Base-by-base conservation (phyloP, 306 rosid genomes). In the Cicer yamashitae region DNA sequence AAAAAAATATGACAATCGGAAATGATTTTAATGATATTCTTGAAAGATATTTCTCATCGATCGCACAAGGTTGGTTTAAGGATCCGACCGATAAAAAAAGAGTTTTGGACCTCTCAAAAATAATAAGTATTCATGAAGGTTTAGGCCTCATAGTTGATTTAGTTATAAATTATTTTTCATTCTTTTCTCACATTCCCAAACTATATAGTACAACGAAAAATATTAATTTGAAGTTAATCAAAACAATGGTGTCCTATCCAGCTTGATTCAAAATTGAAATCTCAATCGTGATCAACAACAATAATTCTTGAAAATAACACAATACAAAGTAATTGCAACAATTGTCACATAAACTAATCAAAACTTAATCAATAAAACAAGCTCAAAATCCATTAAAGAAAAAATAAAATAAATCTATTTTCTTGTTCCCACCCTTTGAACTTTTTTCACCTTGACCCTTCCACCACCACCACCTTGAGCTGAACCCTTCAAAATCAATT, bases 361-460 rank as follows among this genome's bases (percentile, higher is more conserved):
- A 30, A 75, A 48, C 37, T 39, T 79, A 67, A 12, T 5, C 6
- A 44, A 10, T 18, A 44, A 66, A 71, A 18, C 20, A 20, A 39
- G 0, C 60, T 56, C 52, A 22, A 57, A 65, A 11, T 11, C 68
- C 62, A 5, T 15, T 15, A 3, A 22, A 64, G 7, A 11, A 15
- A 5, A 41, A 63, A n/a, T 18, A 12, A 8, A 44, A 11, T 6
- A 34, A 40, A 64, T 48, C 70, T 80, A 82, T 52, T 73, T 77
- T 56, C 70, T 59, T 74, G 73, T 66, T 38, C 80, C 59, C 50
- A 66, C 9, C 74, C 81, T 63, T 45, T 77, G 69, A 70, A 43
- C 70, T 18, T 81, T 80, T 14, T 80, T 86, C 48, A 46, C 87
- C 67, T 80, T 86, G 6, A 67, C 57, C 43, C 8, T 67, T 2